These are phyloP conservation scores for Podaxis sp. DNA, from an alignment of 768 basidiomycete species.

Conservation along the genomic window DNA sequence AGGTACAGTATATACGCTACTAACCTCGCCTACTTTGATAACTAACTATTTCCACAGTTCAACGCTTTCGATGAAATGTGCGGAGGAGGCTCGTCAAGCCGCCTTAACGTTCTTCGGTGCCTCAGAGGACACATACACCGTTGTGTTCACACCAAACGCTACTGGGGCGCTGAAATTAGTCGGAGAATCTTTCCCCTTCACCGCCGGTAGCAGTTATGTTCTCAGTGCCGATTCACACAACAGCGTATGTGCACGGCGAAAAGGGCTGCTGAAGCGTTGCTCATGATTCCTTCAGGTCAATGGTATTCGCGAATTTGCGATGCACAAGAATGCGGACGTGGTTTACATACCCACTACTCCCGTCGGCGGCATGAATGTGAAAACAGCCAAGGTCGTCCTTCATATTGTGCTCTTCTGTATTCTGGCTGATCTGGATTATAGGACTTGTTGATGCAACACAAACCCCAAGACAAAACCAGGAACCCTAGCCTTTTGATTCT, in stretches of 20 bases:
- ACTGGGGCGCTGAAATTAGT: conserved; percentile 79
- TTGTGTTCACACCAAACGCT: conserved; percentile 81
- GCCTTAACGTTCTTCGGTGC: conserved; percentile 80
- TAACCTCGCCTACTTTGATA: not conserved
- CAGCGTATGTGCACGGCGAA: conserved; percentile 46
- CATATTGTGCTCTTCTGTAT: not conserved
- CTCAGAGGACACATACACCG: conserved; percentile 67
- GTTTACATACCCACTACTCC: conserved; percentile 65
- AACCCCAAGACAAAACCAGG: conserved; percentile 43
- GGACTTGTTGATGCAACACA: conserved; percentile 52
- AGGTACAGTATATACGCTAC: conserved; percentile 52
- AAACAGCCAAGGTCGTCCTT: conserved; percentile 55
- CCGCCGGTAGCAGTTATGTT: conserved; percentile 55
- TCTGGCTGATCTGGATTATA: conserved; percentile 24
- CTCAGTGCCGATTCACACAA: conserved; percentile 84
- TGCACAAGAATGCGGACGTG: conserved; percentile 50
- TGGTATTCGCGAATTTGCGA: conserved; percentile 75
- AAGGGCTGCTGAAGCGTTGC: not conserved
- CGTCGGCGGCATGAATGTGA: conserved; percentile 62
- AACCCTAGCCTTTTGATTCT: conserved; percentile 67
- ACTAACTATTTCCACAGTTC: conserved; percentile 46
- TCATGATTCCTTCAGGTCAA: conserved; percentile 39
- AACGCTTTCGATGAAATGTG: conserved; percentile 62
- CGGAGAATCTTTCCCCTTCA: conserved; percentile 79
- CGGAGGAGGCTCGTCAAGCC: conserved; percentile 67